These are phyloP conservation scores for Picochlorum sp. DNA, from an alignment of 139 green algal genomes.

Conservation along the genomic window DNA sequence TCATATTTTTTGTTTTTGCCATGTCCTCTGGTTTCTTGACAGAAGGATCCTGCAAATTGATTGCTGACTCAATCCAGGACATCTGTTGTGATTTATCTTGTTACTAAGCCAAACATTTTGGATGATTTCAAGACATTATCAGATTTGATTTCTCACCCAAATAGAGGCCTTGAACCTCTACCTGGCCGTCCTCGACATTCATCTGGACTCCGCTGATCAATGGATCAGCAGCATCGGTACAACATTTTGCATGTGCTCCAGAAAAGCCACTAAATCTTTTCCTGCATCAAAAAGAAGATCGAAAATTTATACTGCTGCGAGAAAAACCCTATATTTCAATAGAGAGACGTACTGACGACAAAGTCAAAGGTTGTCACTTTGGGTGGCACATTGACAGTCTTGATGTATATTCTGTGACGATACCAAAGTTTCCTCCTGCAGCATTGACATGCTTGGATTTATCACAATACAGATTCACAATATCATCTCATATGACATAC, in stretches of 20 bases:
- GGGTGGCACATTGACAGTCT: neutral
- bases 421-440: slow-evolving; percentile 4
- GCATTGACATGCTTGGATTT: too few relatives aligned
- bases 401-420: neutral
- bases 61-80: neutral
- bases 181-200: neutral
- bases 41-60: neutral
- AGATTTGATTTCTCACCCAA: neutral
- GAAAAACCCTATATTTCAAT: too few relatives aligned
- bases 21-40: neutral
- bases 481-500: neutral
- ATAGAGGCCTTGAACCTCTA: neutral
- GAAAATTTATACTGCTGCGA: too few relatives aligned
- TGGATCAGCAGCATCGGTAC: neutral
- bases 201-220: neutral
- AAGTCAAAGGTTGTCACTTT: slow-evolving; percentile 2
- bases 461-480: too few relatives aligned
- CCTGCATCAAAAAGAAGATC: neutral
- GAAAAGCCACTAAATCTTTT: neutral
- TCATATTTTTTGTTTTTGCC: neutral
- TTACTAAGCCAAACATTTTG: neutral
- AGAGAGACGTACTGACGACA: neutral
- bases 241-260: neutral
- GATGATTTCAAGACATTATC: neutral
- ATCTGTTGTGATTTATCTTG: neutral